Conservation (phyloP, 257 asterid species). For the Solanum pinnatisectum region DNA sequence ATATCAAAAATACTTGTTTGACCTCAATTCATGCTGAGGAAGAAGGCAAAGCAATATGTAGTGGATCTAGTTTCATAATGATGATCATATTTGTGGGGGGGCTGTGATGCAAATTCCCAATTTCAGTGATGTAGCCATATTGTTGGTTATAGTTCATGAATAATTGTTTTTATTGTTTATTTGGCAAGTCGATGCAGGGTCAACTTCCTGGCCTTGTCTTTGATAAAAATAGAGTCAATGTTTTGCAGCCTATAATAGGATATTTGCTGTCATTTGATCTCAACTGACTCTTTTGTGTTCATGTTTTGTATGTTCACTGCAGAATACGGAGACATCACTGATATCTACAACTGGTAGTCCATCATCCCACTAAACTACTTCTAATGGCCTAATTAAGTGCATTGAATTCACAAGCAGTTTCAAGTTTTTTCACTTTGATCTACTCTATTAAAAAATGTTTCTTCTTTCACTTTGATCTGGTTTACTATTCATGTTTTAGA, state of each 20-base stretch:
- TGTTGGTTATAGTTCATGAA: background rate
- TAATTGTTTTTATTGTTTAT: background rate
- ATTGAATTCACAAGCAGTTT: background rate
- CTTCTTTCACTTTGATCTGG: background rate
- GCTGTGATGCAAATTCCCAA: background rate
- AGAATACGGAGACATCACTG: conserved; percentile 89
- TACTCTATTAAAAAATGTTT: background rate
- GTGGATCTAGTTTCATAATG: background rate
- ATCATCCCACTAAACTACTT: background rate
- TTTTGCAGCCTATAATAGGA: background rate
- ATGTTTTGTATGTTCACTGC: conserved; percentile 17
- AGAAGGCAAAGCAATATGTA: background rate
- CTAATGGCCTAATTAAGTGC: background rate
- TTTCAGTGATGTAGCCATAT: background rate
- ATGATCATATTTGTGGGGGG: background rate
- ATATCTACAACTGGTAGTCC: conserved; percentile 85
- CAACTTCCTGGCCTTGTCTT: background rate
- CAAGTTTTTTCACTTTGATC: background rate
- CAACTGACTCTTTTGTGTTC: background rate
- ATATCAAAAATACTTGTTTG: background rate
- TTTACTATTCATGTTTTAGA: background rate
- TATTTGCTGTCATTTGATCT: background rate
- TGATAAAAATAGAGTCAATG: background rate
- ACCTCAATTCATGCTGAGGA: background rate
- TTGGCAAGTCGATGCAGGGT: background rate